Conservation (phyloP, 331 rosid genomes). For the Cydonia oblonga region DNA sequence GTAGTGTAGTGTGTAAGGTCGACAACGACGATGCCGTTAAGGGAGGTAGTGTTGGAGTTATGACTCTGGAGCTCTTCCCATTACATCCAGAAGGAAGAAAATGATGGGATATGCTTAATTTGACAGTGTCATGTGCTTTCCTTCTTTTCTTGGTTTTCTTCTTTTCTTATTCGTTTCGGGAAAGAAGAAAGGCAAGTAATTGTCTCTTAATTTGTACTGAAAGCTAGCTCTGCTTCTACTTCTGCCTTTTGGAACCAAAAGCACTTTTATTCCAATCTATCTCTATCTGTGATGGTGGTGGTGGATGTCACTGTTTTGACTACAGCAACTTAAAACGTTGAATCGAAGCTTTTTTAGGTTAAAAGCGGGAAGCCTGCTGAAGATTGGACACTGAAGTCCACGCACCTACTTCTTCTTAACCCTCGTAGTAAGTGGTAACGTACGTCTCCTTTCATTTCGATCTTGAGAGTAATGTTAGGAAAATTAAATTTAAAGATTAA, state of each 20-base stretch:
- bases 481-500: no score
- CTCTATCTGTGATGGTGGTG: background rate
- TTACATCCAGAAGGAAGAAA: slow-evolving; percentile 83
- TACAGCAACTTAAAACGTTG: slow-evolving; percentile 17
- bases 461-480: no score
- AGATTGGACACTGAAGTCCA: slow-evolving; percentile 69
- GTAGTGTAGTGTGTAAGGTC: background rate
- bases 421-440: background rate
- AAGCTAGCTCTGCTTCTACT: slow-evolving; percentile 18
- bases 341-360: slow-evolving; percentile 78
- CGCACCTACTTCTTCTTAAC: slow-evolving; percentile 31
- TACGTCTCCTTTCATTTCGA: background rate
- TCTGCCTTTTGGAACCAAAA: slow-evolving; percentile 35
- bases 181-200: slow-evolving; percentile 62
- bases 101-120: background rate
- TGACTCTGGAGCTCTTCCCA: slow-evolving; percentile 87
- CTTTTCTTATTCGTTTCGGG: slow-evolving; percentile 44
- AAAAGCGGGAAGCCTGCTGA: slow-evolving; percentile 38
- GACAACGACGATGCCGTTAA: slow-evolving; percentile 10
- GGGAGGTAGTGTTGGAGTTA: no score
- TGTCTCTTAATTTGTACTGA: slow-evolving; percentile 42
- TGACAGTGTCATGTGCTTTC: slow-evolving; percentile 12
- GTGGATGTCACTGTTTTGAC: slow-evolving; percentile 49
- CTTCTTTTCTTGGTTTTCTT: slow-evolving; percentile 26
- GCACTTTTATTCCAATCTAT: background rate